Base-by-base conservation (phyloP, 2,329 filamentous ascomycete species). In the Apiospora pterosperma region DNA sequence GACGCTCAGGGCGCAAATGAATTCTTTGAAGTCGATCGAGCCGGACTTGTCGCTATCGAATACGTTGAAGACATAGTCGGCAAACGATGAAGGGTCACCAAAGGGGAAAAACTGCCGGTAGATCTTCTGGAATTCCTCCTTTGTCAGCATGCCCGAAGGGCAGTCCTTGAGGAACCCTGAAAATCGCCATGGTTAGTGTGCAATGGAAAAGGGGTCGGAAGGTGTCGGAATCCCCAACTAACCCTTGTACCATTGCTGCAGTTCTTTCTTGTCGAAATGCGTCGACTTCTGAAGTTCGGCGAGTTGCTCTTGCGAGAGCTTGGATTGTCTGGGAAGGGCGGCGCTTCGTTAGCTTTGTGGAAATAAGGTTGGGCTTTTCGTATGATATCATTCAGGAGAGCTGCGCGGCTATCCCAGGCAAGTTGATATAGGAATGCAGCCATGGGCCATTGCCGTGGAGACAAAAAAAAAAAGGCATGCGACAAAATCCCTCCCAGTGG, bases 201-300 rank as follows among this genome's bases (percentile, higher is more conserved):
- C 59, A 31, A 11, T 31, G 23, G 8, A 7, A 31, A 38, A 31
- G 6, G 36, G 14, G 48, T 55, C 25, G 28, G 14, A 21, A 61
- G 59, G 4, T 21, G 36, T 25, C 21, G 55, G 12, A 48, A 36
- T 42, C 55, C n/a, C 14, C 23, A 31, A 75, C 88, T 69, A 80
- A 97, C 96, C 96, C 86, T 98, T 98, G 82, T 99, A 98, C 96
- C 96, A 99, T 89, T 98, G 95, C 79, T 99, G 96, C 77, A 99
- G 81, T 81, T 99, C 96, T 85, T 98, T 98, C 90, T 97, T 97
- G 81, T 99, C 96, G 76, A 99, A 99, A 80, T 98, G 93, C 69
- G 96, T 99, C 67, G 93, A 93, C 84, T 93, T 96, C 78, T 98
- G 94, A 71, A 99, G 89, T 80, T 99, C 96, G 71, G 87, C 88